phyloP scores from a whole-genome alignment of 768 basidiomycete genomes.

The Trametes sanguinea region DNA sequence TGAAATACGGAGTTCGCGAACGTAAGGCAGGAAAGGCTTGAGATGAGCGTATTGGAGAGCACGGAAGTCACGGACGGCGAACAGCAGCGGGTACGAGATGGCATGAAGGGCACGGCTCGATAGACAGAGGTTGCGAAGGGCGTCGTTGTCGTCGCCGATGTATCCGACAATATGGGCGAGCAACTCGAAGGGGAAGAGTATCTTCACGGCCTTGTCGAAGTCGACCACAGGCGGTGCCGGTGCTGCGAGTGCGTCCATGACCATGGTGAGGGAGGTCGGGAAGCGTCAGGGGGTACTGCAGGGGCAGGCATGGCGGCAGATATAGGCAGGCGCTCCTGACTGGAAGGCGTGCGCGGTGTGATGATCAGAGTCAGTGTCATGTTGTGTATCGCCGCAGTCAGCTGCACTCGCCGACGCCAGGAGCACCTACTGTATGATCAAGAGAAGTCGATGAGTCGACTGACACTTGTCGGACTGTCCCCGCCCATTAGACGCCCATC shows the following conservation, averaged over 20 bases:
- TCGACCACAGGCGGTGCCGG: background rate
- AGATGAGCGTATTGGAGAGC: background rate
- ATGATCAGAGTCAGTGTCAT: too few species aligned
- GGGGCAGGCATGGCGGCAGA: background rate
- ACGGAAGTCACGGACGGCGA: constrained; percentile 10
- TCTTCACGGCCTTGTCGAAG: background rate
- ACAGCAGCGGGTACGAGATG: constrained; percentile 12
- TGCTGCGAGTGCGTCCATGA: background rate
- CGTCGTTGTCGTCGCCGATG: background rate
- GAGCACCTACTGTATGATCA: too few species aligned
- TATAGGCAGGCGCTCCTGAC: background rate
- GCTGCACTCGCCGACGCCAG: too few species aligned
- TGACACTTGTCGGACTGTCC: background rate
- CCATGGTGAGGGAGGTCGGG: too few species aligned
- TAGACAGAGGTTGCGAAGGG: constrained; percentile 10
- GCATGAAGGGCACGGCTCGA: constrained; percentile 4
- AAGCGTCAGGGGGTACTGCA: too few species aligned
- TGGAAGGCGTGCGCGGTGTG: background rate
- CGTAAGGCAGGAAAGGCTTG: background rate
- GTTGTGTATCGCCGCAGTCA: too few species aligned
- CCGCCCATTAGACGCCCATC: too few species aligned
- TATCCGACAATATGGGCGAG: constrained; percentile 11
- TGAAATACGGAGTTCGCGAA: constrained; percentile 9
- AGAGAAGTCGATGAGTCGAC: too few species aligned
- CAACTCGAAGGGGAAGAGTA: constrained; percentile 13